These are phyloP conservation scores for Globisporangium middletonii DNA, from an alignment of 352 stramenopile species.

Conservation along the genomic window DNA sequence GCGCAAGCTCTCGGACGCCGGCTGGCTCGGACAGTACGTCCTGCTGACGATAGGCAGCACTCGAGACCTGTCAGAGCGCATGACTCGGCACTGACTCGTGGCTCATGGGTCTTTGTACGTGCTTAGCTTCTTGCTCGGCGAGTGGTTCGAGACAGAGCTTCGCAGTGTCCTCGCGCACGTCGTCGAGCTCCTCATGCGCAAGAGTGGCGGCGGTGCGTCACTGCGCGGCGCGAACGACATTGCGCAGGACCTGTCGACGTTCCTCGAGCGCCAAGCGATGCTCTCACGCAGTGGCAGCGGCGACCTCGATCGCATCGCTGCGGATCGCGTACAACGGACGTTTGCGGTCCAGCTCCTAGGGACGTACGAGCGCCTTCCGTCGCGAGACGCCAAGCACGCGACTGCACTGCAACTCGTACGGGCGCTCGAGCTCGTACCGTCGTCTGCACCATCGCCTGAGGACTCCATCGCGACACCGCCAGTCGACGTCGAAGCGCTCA, in stretches of 20 bases:
- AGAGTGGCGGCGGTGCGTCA: constrained; percentile 7
- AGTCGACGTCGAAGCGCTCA: constrained; percentile 3
- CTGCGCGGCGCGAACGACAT: constrained; percentile 19
- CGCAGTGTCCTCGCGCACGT: constrained; percentile 6
- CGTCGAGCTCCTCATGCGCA: constrained; percentile 11
- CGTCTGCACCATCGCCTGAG: background rate
- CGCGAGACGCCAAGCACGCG: constrained; percentile 1
- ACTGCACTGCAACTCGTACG: constrained; percentile 3
- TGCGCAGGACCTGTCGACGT: constrained; percentile 5
- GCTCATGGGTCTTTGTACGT: background rate
- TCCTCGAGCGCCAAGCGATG: background rate
- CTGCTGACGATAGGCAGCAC: background rate
- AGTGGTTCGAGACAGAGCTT: constrained; percentile 20
- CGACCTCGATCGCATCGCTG: background rate
- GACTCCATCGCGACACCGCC: background rate
- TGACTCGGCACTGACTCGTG: too few relatives aligned
- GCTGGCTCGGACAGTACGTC: constrained; percentile 13
- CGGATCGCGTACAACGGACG: background rate
- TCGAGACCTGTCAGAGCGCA: too few relatives aligned
- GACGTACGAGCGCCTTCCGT: background rate
- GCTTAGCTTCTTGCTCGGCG: constrained; percentile 17
- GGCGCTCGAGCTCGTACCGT: constrained; percentile 7
- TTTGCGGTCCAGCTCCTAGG: constrained; percentile 10
- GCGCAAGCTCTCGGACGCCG: constrained; percentile 1
- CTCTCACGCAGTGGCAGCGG: background rate